phyloP scores from a whole-genome alignment of 2,329 filamentous ascomycete species.

The Calonectria henricotiae region DNA sequence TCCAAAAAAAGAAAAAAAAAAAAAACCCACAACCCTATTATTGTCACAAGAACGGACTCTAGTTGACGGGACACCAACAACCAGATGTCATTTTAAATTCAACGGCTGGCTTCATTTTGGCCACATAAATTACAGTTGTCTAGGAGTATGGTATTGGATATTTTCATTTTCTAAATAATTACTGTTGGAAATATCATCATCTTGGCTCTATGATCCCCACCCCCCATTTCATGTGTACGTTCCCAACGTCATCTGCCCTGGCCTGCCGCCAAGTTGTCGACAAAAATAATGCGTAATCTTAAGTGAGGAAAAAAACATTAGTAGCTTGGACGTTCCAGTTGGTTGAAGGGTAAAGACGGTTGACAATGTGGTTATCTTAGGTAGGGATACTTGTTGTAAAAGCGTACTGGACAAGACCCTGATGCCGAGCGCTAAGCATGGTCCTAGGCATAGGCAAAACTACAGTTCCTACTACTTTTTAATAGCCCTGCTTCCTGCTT shows the following conservation, averaged over 20 bases:
- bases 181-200: conserved; percentile 31
- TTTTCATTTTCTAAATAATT: conserved; percentile 48
- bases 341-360: no score
- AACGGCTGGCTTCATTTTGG: conserved; percentile 22
- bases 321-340: no score
- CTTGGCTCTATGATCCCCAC: no score
- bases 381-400: no score
- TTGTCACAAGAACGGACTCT: conserved; percentile 37
- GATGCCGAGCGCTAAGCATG: no score
- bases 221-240: background rate
- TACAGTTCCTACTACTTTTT: no score
- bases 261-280: background rate
- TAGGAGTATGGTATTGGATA: background rate
- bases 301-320: background rate
- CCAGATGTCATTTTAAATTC: conserved; percentile 38
- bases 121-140: conserved; percentile 20
- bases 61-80: conserved; percentile 47
- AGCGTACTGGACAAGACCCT: no score
- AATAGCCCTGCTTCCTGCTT: no score
- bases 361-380: no score
- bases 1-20: background rate
- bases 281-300: background rate
- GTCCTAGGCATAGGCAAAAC: no score
- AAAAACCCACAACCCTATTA: no score
- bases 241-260: background rate